phyloP scores from a whole-genome alignment of 225 moss, liverwort and hornwort species.

The Physcomitrellopsis africana region DNA sequence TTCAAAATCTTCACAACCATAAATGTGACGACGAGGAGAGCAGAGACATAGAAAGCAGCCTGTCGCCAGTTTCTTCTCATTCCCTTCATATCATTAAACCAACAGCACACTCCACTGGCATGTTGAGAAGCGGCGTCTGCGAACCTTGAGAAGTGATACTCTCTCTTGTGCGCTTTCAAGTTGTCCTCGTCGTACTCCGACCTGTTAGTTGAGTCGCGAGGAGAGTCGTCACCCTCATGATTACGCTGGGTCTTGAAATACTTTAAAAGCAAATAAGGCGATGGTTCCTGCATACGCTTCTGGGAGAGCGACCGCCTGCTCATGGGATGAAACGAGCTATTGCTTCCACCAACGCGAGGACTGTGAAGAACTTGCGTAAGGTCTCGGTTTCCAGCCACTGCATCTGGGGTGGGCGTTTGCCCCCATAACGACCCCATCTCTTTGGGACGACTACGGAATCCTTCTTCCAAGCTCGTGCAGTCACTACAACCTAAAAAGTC shows the following conservation, averaged over 20 bases:
- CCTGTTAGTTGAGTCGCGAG: slow-evolving; percentile 13
- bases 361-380: slow-evolving; percentile 53
- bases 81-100: slow-evolving; percentile 14
- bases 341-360: slow-evolving; percentile 44
- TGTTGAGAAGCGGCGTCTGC: slow-evolving; percentile 11
- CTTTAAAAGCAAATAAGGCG: slow-evolving; percentile 32
- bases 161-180: slow-evolving; percentile 32
- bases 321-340: slow-evolving; percentile 46
- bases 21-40: slow-evolving; percentile 36
- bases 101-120: neutral
- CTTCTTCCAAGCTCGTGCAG: slow-evolving; percentile 27
- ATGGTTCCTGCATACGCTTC: slow-evolving; percentile 47
- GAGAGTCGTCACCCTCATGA: slow-evolving; percentile 21
- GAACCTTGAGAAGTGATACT: slow-evolving; percentile 31
- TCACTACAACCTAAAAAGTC: slow-evolving; percentile 25
- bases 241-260: slow-evolving; percentile 29
- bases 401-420: slow-evolving; percentile 25
- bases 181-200: slow-evolving; percentile 15
- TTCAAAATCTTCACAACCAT: slow-evolving; percentile 37
- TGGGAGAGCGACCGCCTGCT: slow-evolving; percentile 55
- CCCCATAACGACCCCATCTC: slow-evolving; percentile 47
- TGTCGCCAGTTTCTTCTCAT: slow-evolving; percentile 46
- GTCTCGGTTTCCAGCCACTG: slow-evolving; percentile 40
- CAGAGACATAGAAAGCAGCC: slow-evolving; percentile 33
- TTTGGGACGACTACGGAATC: neutral